Percentiles rank a stretch among this genome's conserved stretches.
Conservation (phyloP, 257 asterid species). For the Solanum megistacrolobum region DNA sequence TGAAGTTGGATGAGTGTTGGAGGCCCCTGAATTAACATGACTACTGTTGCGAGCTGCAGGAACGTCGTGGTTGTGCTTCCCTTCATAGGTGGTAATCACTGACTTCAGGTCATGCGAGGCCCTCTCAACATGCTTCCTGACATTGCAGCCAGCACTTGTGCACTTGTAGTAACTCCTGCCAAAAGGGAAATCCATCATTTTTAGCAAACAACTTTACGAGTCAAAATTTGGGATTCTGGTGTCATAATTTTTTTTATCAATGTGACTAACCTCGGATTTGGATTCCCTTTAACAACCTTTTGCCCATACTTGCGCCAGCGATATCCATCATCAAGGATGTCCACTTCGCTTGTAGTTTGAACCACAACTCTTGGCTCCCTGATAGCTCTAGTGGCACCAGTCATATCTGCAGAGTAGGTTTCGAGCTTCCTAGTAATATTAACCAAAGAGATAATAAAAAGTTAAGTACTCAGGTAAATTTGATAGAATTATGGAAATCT, state of each 20-base stretch:
- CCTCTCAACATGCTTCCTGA: constrained; percentile 80
- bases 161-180: constrained; percentile 89
- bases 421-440: constrained; percentile 38
- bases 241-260: background rate
- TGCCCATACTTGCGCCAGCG: constrained; percentile 98
- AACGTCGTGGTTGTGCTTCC: constrained; percentile 81
- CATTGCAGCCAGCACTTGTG: constrained; percentile 71
- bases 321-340: constrained; percentile 84
- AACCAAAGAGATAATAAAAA: background rate
- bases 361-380: constrained; percentile 92
- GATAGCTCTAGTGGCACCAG: constrained; percentile 49
- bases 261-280: constrained; percentile 69
- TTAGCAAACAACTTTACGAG: background rate
- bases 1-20: constrained; percentile 14
- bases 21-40: constrained; percentile 29
- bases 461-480: background rate
- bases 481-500: background rate
- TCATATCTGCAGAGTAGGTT: constrained; percentile 30
- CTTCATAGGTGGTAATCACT: constrained; percentile 75
- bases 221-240: background rate
- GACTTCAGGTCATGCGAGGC: constrained; percentile 79
- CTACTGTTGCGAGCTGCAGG: constrained; percentile 79
- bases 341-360: constrained; percentile 89
- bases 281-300: constrained; percentile 92
- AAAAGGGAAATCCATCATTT: background rate